phyloP scores from a whole-genome alignment of 1,139 yeast genomes.

The Saccharomyces hybrid region DNA sequence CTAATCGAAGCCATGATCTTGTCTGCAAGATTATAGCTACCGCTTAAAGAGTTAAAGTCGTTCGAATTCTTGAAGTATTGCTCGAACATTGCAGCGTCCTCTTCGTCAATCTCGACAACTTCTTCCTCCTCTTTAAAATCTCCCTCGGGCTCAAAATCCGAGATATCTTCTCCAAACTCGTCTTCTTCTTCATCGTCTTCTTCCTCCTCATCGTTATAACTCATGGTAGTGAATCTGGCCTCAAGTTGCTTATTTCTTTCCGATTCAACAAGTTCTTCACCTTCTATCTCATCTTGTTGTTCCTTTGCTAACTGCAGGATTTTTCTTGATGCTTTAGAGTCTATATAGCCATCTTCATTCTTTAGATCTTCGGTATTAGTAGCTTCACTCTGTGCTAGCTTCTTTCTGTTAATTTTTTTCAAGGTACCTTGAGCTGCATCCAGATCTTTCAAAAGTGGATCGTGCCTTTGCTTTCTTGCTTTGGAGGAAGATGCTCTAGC shows the following conservation, averaged over 20 bases:
- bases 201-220: constrained; percentile 27
- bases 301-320: constrained; percentile 85
- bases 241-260: constrained; percentile 15
- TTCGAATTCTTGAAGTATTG: constrained; percentile 46
- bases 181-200: constrained; percentile 17
- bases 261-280: constrained; percentile 34
- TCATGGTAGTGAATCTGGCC: constrained; percentile 24
- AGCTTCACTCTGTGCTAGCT: constrained; percentile 24
- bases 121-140: constrained; percentile 47
- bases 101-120: constrained; percentile 53
- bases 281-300: constrained; percentile 77
- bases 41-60: constrained; percentile 35
- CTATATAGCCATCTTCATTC: constrained; percentile 50
- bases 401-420: constrained; percentile 37
- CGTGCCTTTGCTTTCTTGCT: constrained; percentile 53
- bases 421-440: constrained; percentile 66
- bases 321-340: constrained; percentile 75
- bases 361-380: constrained; percentile 29
- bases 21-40: constrained; percentile 72
- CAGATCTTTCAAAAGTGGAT: constrained; percentile 72
- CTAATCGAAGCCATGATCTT: constrained; percentile 84
- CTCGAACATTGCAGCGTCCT: constrained; percentile 65
- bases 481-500: constrained; percentile 53
- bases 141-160: constrained; percentile 42
- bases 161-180: constrained; percentile 41